A percentile compares a stretch with the other conserved stretches of the same genome.
Evolutionary conservation across 1,284 basidiomycete species (phyloP).

Genomic region (Cutaneotrichosporon dermatis): DNA sequence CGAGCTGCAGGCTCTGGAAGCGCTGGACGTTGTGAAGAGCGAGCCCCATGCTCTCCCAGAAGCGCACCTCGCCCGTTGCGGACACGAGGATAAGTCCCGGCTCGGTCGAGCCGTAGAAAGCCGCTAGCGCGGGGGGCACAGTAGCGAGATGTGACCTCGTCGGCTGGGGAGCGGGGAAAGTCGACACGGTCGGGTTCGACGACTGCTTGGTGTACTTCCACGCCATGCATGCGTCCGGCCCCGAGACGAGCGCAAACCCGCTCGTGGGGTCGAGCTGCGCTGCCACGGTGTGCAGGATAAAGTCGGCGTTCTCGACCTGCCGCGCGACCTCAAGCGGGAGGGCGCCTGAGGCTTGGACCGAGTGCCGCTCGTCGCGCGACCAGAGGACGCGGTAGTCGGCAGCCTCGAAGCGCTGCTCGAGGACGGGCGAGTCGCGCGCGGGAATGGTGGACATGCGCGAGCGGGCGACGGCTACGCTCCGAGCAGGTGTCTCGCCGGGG

Average conservation of each 20-base stretch:
- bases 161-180: slow-evolving; percentile 37
- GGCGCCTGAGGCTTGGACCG: slow-evolving; percentile 25
- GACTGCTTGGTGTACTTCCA: slow-evolving; percentile 51
- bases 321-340: slow-evolving; percentile 37
- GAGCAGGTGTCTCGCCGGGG: neutral
- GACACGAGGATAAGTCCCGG: slow-evolving; percentile 49
- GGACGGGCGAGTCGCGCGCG: neutral
- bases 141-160: slow-evolving; percentile 26
- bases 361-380: slow-evolving; percentile 35
- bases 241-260: slow-evolving; percentile 49
- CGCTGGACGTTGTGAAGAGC: slow-evolving; percentile 44
- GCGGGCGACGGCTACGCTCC: neutral
- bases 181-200: slow-evolving; percentile 39
- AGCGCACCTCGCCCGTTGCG: slow-evolving; percentile 44
- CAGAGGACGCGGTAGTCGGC: slow-evolving; percentile 27
- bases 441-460: neutral
- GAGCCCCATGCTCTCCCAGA: slow-evolving; percentile 49
- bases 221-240: slow-evolving; percentile 37
- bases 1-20: slow-evolving; percentile 28
- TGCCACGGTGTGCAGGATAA: slow-evolving; percentile 39
- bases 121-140: slow-evolving; percentile 33
- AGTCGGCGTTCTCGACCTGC: slow-evolving; percentile 35
- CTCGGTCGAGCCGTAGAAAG: slow-evolving; percentile 39
- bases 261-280: slow-evolving; percentile 41
- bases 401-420: neutral